phyloP scores from a whole-genome alignment of 257 asterid species.

The Solanum bulbocastanum region DNA sequence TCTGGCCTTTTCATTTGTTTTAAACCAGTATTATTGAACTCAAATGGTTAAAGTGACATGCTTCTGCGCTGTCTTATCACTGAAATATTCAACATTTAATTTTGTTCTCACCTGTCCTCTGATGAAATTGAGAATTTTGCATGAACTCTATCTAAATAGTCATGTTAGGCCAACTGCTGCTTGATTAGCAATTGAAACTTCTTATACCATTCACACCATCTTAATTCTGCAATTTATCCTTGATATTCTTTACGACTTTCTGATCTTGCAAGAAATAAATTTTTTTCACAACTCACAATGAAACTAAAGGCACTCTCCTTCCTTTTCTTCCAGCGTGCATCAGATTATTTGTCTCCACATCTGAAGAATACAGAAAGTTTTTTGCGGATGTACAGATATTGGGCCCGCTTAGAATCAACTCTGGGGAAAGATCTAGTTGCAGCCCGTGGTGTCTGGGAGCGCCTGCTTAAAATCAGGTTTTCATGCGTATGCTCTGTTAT shows the following conservation, averaged over 20 bases:
- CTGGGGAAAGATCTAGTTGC: conserved; percentile 70
- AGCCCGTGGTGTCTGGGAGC: conserved; percentile 97
- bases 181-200: not conserved
- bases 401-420: conserved; percentile 74
- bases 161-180: not conserved
- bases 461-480: conserved; percentile 74
- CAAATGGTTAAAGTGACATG: not conserved
- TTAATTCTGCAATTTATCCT: not conserved
- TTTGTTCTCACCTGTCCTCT: not conserved
- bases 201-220: not conserved
- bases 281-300: not conserved
- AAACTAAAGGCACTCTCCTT: not conserved
- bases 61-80: not conserved
- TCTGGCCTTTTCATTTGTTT: not conserved
- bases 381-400: conserved; percentile 54
- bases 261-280: not conserved
- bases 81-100: not conserved
- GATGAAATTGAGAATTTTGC: not conserved
- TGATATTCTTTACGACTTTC: not conserved
- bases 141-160: not conserved
- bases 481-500: conserved; percentile 2
- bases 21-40: not conserved
- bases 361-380: conserved; percentile 56
- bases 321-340: conserved; percentile 57
- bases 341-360: conserved; percentile 69